These are phyloP conservation scores for Agaricus blazei DNA, from an alignment of 768 basidiomycete species.

Conservation along the genomic window DNA sequence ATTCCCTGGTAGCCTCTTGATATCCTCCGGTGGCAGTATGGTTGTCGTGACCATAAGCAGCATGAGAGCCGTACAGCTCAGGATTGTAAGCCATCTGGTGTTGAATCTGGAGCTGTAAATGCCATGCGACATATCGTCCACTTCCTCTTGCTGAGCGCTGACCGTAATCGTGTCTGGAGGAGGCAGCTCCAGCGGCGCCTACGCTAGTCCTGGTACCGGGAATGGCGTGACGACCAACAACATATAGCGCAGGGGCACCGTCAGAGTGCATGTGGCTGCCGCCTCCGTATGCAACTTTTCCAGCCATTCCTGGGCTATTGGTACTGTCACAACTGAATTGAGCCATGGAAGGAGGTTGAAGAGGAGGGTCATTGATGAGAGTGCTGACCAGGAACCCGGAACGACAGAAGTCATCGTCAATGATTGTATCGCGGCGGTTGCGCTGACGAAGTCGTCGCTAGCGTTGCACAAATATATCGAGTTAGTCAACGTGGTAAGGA, in stretches of 20 bases:
- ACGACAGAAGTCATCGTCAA: conserved; percentile 23
- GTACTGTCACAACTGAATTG: no score
- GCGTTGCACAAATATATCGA: background rate
- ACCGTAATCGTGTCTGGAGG: conserved; percentile 31
- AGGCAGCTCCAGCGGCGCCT: conserved; percentile 13
- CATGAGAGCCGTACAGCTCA: conserved; percentile 40
- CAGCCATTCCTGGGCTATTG: conserved; percentile 32
- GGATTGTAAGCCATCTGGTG: conserved; percentile 32
- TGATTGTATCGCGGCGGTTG: conserved; percentile 27
- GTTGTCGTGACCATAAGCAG: conserved; percentile 21
- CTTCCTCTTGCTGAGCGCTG: conserved; percentile 23
- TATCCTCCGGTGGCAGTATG: conserved; percentile 19
- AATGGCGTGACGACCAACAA: conserved; percentile 12
- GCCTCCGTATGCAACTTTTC: conserved; percentile 32
- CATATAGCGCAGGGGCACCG: conserved; percentile 19
- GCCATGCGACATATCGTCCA: conserved; percentile 27
- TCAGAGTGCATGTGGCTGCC: conserved; percentile 29
- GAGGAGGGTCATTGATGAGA: no score
- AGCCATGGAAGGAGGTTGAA: no score
- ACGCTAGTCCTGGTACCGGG: conserved; percentile 5
- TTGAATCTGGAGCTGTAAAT: conserved; percentile 39
- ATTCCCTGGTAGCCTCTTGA: conserved; percentile 25
- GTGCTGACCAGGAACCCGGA: conserved; percentile 13
- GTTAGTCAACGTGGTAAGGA: no score
- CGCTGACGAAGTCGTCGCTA: conserved; percentile 35